A percentile compares a stretch with the other conserved stretches of the same genome.
These are phyloP conservation scores for Pseudonectria buxi DNA, from an alignment of 2,329 filamentous ascomycete genomes.

Conservation along the genomic window DNA sequence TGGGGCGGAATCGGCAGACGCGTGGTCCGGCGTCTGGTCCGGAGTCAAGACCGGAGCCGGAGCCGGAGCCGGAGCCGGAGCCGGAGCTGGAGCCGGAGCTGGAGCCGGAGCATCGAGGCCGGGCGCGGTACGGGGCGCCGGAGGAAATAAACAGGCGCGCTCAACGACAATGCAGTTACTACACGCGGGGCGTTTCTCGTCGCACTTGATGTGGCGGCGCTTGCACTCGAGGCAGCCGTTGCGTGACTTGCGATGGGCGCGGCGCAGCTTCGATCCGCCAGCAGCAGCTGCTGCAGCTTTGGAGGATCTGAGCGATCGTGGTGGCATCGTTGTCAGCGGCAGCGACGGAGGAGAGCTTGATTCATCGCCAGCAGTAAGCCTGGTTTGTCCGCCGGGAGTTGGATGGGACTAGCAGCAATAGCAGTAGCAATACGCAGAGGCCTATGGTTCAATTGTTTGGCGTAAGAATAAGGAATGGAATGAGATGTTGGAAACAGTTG, in stretches of 20 bases:
- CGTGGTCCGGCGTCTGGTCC: neutral
- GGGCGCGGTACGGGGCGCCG: slow-evolving; percentile 2
- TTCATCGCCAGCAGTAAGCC: too few relatives aligned
- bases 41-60: slow-evolving; percentile 5
- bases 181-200: slow-evolving; percentile 34
- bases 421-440: too few relatives aligned
- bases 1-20: too few relatives aligned
- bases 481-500: too few relatives aligned
- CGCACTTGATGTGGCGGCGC: slow-evolving; percentile 36
- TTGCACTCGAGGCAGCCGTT: slow-evolving; percentile 36
- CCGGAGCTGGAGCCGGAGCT: slow-evolving; percentile 3
- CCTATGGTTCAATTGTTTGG: too few relatives aligned
- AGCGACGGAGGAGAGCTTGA: too few relatives aligned
- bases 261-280: slow-evolving; percentile 24
- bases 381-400: too few relatives aligned
- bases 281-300: neutral
- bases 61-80: slow-evolving; percentile 4
- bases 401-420: too few relatives aligned
- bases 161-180: slow-evolving; percentile 33
- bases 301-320: neutral
- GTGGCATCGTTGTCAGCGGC: neutral
- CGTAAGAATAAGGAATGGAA: too few relatives aligned
- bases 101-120: slow-evolving; percentile 1
- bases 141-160: slow-evolving; percentile 30
- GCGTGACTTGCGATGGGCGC: slow-evolving; percentile 34